phyloP scores from a whole-genome alignment of 129 eudicot genomes.

The Mikania micrantha region DNA sequence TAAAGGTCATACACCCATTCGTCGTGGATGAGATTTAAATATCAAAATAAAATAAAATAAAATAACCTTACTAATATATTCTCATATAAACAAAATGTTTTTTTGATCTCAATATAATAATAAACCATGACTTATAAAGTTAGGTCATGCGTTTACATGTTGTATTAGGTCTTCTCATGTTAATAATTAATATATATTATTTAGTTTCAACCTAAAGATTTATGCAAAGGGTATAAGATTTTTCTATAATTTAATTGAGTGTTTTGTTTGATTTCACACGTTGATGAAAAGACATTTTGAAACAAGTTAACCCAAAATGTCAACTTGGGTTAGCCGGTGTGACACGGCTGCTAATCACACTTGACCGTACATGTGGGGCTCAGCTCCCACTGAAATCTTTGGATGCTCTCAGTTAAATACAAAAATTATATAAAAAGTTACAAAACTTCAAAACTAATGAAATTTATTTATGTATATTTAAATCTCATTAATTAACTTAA shows the following conservation, averaged over 20 bases:
- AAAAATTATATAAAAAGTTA: too few relatives aligned
- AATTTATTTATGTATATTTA: too few relatives aligned
- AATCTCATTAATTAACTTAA: too few relatives aligned
- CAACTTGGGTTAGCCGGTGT: slow-evolving; percentile 5
- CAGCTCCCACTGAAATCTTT: too few relatives aligned
- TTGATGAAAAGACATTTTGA: background rate
- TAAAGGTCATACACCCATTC: too few relatives aligned
- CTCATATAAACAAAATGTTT: background rate
- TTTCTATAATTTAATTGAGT: background rate
- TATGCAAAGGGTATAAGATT: slow-evolving; percentile 8
- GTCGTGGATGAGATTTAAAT: too few relatives aligned
- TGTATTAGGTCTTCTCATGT: background rate
- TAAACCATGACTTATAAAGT: background rate
- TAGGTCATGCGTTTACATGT: background rate
- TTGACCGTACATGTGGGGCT: background rate
- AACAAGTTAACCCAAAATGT: slow-evolving; percentile 5
- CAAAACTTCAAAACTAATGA: too few relatives aligned
- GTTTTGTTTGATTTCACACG: background rate
- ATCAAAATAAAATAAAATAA: too few relatives aligned
- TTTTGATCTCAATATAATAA: background rate
- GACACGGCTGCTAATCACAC: background rate
- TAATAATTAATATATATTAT: background rate
- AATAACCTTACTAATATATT: too few relatives aligned
- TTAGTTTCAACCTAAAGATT: background rate
- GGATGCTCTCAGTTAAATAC: too few relatives aligned